A percentile compares a stretch with the other conserved stretches of the same genome.
Evolutionary conservation across 768 basidiomycete species (phyloP).

Genomic region (Pulveroboletus sp.): DNA sequence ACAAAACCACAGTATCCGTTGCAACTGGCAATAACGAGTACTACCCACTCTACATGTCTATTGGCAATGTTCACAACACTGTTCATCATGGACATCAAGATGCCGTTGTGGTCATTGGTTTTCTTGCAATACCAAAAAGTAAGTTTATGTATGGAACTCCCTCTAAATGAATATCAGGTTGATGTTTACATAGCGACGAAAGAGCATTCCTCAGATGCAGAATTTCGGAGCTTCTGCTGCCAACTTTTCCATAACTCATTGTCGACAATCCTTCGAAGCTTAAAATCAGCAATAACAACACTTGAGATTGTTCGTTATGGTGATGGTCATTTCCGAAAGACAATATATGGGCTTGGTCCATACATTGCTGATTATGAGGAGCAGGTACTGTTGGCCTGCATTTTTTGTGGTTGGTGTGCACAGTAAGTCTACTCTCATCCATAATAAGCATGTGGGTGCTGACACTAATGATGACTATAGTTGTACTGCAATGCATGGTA

Average conservation of each 20-base stretch:
- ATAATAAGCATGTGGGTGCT: too few relatives aligned
- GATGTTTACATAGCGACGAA: neutral
- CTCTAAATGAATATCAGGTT: neutral
- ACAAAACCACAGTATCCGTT: constrained; percentile 19
- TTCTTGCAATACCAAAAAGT: constrained; percentile 31
- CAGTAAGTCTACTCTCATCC: neutral
- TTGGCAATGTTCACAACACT: constrained; percentile 18
- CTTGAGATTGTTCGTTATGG: neutral
- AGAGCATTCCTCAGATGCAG: neutral
- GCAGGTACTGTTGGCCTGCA: neutral
- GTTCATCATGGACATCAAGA: constrained; percentile 5
- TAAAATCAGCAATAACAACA: constrained; percentile 4
- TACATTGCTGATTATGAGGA: neutral
- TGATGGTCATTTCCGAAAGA: neutral
- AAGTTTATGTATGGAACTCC: neutral
- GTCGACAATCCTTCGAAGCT: constrained; percentile 1
- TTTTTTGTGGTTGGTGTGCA: neutral
- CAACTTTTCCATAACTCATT: constrained; percentile 33
- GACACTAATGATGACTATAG: too few relatives aligned
- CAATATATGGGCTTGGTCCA: neutral
- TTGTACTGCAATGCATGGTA: too few relatives aligned
- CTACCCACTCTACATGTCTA: constrained; percentile 16
- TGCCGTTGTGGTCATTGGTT: constrained; percentile 15
- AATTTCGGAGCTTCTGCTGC: constrained; percentile 28
- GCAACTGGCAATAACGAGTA: constrained; percentile 16